Conservation (phyloP, 805 yeast species). For the Cyberlindnera nakhonratchasimensis region DNA sequence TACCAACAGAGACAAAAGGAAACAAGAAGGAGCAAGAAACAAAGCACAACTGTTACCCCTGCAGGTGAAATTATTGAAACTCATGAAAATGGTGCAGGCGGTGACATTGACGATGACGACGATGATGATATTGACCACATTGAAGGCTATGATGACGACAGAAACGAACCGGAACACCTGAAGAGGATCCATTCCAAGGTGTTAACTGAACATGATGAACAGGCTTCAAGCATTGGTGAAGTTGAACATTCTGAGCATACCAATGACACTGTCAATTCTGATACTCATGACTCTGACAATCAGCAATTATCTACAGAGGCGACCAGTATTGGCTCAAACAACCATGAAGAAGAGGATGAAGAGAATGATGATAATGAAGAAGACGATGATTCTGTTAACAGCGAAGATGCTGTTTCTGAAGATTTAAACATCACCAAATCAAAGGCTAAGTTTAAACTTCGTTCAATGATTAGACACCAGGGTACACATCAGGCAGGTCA, state of each 20-base stretch:
- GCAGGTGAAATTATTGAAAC: slow-evolving; percentile 12
- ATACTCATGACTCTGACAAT: slow-evolving; percentile 7
- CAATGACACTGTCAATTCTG: slow-evolving; percentile 4
- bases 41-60: slow-evolving; percentile 11
- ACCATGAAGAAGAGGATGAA: slow-evolving; percentile 13
- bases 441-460: slow-evolving; percentile 51
- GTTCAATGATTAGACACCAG: slow-evolving; percentile 75
- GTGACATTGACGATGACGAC: slow-evolving; percentile 19
- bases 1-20: slow-evolving; percentile 28
- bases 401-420: slow-evolving; percentile 26
- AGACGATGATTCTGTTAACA: slow-evolving; percentile 17
- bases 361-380: slow-evolving; percentile 9
- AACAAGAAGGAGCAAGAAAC: slow-evolving; percentile 16
- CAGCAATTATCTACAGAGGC: slow-evolving; percentile 14
- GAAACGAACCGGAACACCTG: slow-evolving; percentile 24
- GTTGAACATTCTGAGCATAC: slow-evolving; percentile 18
- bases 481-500: slow-evolving; percentile 91
- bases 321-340: slow-evolving; percentile 18
- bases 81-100: slow-evolving; percentile 16
- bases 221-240: slow-evolving; percentile 10
- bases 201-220: slow-evolving; percentile 23
- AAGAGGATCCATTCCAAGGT: slow-evolving; percentile 26
- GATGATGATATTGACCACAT: slow-evolving; percentile 55
- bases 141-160: slow-evolving; percentile 30
- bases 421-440: slow-evolving; percentile 26